A percentile compares a stretch with the other conserved stretches of the same genome.
Evolutionary conservation across 371 early-diverging fungal genomes (phyloP).

Genomic region (Apophysomyces elegans): DNA sequence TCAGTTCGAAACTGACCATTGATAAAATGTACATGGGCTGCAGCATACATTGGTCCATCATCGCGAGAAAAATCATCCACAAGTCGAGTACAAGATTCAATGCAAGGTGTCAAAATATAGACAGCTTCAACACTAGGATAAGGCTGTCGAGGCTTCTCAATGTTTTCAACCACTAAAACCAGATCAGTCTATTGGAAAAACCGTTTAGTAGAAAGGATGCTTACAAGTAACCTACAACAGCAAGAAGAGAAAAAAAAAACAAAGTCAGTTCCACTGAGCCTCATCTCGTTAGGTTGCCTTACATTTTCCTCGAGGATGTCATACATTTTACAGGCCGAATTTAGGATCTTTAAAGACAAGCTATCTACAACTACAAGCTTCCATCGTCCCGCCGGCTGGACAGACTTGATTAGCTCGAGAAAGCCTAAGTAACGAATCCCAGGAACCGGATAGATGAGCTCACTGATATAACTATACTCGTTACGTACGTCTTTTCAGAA

Average conservation of each 20-base stretch:
- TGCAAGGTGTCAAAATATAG: conserved; percentile 87
- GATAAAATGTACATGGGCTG: conserved; percentile 82
- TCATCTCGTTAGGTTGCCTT: conserved; percentile 52
- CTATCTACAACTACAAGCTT: conserved; percentile 93
- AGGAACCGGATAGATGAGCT: background rate
- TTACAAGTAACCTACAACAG: conserved; percentile 39
- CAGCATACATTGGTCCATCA: conserved; percentile 70
- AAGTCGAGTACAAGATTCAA: conserved; percentile 74
- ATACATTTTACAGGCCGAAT: conserved; percentile 87
- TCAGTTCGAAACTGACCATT: conserved; percentile 51
- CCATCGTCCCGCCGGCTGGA: conserved; percentile 75
- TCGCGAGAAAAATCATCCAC: conserved; percentile 77
- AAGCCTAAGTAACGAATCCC: conserved; percentile 53
- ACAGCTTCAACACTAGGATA: conserved; percentile 89
- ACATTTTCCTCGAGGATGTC: conserved; percentile 96
- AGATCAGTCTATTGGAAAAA: background rate
- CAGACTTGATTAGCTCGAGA: conserved; percentile 70
- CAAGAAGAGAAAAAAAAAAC: background rate
- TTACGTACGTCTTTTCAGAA: conserved; percentile 39
- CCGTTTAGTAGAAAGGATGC: conserved; percentile 1
- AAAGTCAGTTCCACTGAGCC: conserved; percentile 10
- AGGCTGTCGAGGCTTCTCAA: conserved; percentile 81
- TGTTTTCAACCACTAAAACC: conserved; percentile 61
- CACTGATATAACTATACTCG: background rate
- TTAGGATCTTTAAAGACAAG: conserved; percentile 82